Evolutionary conservation across 345 rosid species (phyloP).

Genomic region (Moringa oleifera): DNA sequence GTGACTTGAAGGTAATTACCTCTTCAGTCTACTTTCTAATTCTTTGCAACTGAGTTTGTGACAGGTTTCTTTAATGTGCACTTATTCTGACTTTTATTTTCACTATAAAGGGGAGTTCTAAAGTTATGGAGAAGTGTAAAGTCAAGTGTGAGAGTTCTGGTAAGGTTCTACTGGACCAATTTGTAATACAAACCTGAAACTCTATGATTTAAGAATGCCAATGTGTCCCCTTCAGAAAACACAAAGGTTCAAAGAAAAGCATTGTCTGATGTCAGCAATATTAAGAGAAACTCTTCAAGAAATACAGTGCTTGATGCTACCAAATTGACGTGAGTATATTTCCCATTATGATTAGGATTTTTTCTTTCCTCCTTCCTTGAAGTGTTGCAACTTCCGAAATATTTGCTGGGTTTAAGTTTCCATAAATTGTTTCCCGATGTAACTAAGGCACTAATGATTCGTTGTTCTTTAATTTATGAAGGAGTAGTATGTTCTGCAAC

Average conservation of each 20-base stretch:
- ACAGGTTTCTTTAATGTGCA: conserved; percentile 5
- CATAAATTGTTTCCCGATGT: background rate
- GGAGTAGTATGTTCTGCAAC: background rate
- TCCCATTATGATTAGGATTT: background rate
- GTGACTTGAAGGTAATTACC: conserved; percentile 38
- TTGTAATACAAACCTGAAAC: background rate
- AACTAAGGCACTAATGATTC: conserved; percentile 3
- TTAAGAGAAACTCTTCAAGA: conserved; percentile 21
- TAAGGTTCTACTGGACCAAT: conserved; percentile 21
- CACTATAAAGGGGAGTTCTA: conserved; percentile 32
- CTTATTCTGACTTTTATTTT: conserved; percentile 5
- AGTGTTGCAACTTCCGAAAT: background rate
- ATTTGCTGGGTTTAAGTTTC: background rate
- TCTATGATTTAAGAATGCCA: background rate
- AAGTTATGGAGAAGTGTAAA: conserved; percentile 34
- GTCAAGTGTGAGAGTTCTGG: conserved; percentile 32
- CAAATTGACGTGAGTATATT: conserved; percentile 48
- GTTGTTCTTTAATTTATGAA: conserved; percentile 4
- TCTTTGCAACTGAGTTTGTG: conserved; percentile 1
- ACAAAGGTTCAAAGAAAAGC: conserved; percentile 53
- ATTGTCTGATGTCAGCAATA: conserved; percentile 74
- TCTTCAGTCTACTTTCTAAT: conserved; percentile 5
- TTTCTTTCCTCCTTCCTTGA: background rate
- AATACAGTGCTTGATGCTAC: conserved; percentile 37
- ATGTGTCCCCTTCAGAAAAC: conserved; percentile 33